Conservation (phyloP, 2,329 filamentous ascomycete genomes). For the Claviceps lovelessii region DNA sequence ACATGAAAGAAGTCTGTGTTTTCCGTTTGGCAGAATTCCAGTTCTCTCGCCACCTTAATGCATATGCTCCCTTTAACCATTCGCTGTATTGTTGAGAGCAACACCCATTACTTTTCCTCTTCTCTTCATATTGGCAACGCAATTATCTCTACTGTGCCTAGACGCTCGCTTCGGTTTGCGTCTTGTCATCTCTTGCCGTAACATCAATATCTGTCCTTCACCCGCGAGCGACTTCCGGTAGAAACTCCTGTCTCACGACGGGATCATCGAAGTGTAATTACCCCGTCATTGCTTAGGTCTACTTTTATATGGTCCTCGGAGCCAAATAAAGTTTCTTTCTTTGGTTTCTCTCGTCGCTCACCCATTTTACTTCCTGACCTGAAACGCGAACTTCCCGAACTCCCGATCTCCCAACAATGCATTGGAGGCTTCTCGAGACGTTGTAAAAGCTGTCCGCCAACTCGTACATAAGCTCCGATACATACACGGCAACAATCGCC, state of each 20-base stretch:
- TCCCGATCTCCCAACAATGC: slow-evolving; percentile 8
- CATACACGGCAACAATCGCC: slow-evolving; percentile 2
- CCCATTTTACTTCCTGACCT: not conserved
- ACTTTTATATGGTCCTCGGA: not conserved
- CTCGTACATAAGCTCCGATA: slow-evolving; percentile 1
- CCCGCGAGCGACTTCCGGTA: not conserved
- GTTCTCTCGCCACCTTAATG: not conserved
- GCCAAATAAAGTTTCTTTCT: not conserved
- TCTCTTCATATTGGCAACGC: not conserved
- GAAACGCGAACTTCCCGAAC: not conserved
- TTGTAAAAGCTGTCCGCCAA: slow-evolving; percentile 9
- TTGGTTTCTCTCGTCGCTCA: not conserved
- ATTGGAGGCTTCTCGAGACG: slow-evolving; percentile 6
- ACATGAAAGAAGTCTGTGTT: not conserved
- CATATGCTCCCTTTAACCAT: not conserved
- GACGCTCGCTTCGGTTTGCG: not conserved
- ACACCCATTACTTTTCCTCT: not conserved
- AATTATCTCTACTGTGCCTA: not conserved
- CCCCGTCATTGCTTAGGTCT: slow-evolving; percentile 1
- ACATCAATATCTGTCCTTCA: not conserved
- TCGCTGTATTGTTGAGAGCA: not conserved
- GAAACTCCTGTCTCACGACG: not conserved
- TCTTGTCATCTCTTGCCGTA: not conserved
- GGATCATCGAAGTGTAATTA: not conserved
- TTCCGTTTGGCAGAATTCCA: not conserved